Base-by-base conservation (phyloP, 169 alveolate genomes). In the Amoebophrya sp. region DNA sequence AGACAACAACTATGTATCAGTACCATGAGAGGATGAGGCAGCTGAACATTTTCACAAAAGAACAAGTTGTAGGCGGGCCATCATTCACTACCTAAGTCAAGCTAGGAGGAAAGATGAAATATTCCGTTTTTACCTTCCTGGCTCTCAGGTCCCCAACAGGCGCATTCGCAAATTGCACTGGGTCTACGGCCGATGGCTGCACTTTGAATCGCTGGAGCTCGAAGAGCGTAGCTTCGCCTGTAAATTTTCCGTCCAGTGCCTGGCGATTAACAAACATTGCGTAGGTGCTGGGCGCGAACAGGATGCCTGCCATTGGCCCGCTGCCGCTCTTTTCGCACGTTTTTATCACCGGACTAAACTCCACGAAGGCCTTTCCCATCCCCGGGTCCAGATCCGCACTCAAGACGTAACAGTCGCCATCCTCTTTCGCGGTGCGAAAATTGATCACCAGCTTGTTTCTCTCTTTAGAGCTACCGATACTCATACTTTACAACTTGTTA, bases 121-220 rank as follows among this genome's bases (percentile, higher is more conserved):
- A n/a, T n/a, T n/a, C n/a, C n/a, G n/a, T n/a, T n/a, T 18, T 47
- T 47, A 47, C 65, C 65, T 18, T 65, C 33, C 10, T 36, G 2
- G 83, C 26, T 36, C 33, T 6, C 83, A 65, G 2, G 26, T 26
- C 33, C 33, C 83, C n/a, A 6, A 65, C 83, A 1, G 83, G 33
- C 33, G 33, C 2, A 26, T 65, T 36, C 39, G 83, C 18, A 36
- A 65, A 65, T 36, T 65, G 83, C 36, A 65, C 83, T 6, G 83
- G 83, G 26, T 65, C 83, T 6, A 18, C 83, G 2, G 83, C 26
- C 39, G 83, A 65, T 36, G 12, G 83, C 2, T 29, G 3, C 33
- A 65, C n/a, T 36, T 65, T 65, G 83, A 65, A 65, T 26, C 83
- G 83, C 83, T 65, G 38, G 36, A 65, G 83, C 39, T 65, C 83